A percentile compares a stretch with the other conserved stretches of the same genome.
These are phyloP conservation scores for Panus rudis DNA, from an alignment of 768 basidiomycete species.

Conservation along the genomic window DNA sequence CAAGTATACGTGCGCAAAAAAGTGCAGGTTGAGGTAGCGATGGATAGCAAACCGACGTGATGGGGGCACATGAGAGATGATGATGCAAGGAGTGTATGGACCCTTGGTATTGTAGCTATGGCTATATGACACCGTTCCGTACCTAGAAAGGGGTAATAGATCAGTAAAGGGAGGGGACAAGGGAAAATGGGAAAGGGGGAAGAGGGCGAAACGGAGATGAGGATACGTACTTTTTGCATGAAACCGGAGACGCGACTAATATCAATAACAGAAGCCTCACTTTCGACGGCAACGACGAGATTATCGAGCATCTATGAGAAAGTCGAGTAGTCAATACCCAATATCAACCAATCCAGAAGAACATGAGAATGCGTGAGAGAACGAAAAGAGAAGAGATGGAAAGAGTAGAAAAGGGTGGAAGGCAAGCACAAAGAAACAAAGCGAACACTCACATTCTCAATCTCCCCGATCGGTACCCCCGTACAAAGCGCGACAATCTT, in stretches of 20 bases:
- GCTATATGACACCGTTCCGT: slow-evolving; percentile 5
- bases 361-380: too few species aligned
- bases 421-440: neutral
- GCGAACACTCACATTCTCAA: slow-evolving; percentile 69
- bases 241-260: slow-evolving; percentile 83
- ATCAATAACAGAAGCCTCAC: slow-evolving; percentile 76
- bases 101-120: too few species aligned
- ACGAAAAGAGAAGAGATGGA: too few species aligned
- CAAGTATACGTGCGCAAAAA: too few species aligned
- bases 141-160: neutral
- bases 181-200: too few species aligned
- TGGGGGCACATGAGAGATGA: too few species aligned
- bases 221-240: slow-evolving; percentile 70
- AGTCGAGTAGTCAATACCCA: slow-evolving; percentile 9
- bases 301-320: slow-evolving; percentile 69
- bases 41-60: too few species aligned
- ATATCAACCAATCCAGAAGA: neutral
- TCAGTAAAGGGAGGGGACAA: too few species aligned
- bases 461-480: slow-evolving; percentile 77
- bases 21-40: too few species aligned
- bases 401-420: neutral
- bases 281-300: slow-evolving; percentile 81
- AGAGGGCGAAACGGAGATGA: slow-evolving; percentile 1
- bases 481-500: slow-evolving; percentile 88
- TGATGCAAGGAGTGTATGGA: too few species aligned